Base-by-base conservation (phyloP, 192 early-diverging fungal species). In the Oehlia diaphana region DNA sequence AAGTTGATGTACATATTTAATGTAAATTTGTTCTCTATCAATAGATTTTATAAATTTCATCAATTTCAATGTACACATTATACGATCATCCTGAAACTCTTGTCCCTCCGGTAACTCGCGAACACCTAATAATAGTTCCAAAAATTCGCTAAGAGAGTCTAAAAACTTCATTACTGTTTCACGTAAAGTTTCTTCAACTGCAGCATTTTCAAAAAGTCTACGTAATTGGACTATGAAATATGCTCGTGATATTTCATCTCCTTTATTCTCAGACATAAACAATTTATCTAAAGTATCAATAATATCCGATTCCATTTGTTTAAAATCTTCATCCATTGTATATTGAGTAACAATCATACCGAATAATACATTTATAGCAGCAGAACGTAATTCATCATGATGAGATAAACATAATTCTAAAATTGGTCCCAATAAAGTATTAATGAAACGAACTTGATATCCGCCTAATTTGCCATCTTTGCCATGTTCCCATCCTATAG, bases 1-100 rank as follows among this genome's bases (percentile, higher is more conserved):
- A 28, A 95, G 74, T 58, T 86, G 82, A 66, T 93, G 90, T 9
- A 91, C 91, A 77, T 93, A 92, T 82, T 92, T 90, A 12, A 92
- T 81, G 72, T 93, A 93, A 10, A 93, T 84, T 35, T 86, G 86
- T 35, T 85, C 85, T 23, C 91, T 87, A 28, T 90, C 88, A 28
- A 86, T 89, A 33, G 86, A 82, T 37, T 88, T 85, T 23, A 94
- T 86, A 64, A 92, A 93, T 42, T 88, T 77, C 79, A 93, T 88
- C 72, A 94, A 78, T 71, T 90, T 91, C 16, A 94, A 72, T 0
- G 89, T 87, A 26, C 86, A 85, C 31, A 88, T 87, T 26, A 91
- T 86, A n/a, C 86, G 82, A 68, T 94, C 92, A 66, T 92, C 91
- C 75, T 88, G 84, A 78, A 82, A 88, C 71, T 90, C 84, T 39